These are phyloP conservation scores for Pseudomonodictys pantanalensis DNA, from an alignment of 495 filamentous ascomycete species.

Conservation along the genomic window DNA sequence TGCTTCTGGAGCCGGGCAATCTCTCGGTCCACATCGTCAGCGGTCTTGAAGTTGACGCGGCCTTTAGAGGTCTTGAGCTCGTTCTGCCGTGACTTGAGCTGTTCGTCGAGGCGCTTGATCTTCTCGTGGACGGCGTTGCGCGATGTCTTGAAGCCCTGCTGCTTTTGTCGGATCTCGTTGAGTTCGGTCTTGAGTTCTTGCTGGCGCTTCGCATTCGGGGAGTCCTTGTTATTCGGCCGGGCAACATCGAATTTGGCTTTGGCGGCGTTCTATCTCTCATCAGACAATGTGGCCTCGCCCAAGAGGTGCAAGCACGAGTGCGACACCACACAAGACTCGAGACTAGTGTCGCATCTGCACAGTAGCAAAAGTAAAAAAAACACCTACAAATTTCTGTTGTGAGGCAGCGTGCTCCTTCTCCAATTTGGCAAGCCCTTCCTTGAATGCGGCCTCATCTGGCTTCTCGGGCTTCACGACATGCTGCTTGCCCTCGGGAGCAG, in stretches of 20 bases:
- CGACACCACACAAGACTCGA: too few relatives aligned
- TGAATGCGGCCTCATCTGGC: constrained; percentile 68
- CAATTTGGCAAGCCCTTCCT: constrained; percentile 67
- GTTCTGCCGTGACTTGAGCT: constrained; percentile 72
- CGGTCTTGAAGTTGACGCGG: constrained; percentile 75
- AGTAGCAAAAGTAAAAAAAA: too few relatives aligned
- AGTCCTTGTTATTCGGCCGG: constrained; percentile 71
- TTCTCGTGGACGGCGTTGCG: constrained; percentile 74
- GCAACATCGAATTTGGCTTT: constrained; percentile 80
- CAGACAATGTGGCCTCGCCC: background rate
- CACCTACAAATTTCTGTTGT: constrained; percentile 76
- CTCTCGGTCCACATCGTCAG: constrained; percentile 80
- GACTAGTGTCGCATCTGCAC: too few relatives aligned
- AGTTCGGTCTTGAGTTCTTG: constrained; percentile 76
- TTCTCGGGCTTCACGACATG: constrained; percentile 50
- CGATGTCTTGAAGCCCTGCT: constrained; percentile 76
- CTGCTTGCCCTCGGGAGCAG: constrained; percentile 29
- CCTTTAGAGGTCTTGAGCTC: constrained; percentile 80
- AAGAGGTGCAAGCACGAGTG: background rate
- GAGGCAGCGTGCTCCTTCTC: constrained; percentile 77
- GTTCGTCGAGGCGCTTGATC: constrained; percentile 79
- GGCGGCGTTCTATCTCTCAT: constrained; percentile 63
- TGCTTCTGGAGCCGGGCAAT: constrained; percentile 76
- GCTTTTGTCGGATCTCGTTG: constrained; percentile 70
- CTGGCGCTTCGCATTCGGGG: constrained; percentile 69